Percentiles rank a stretch among this genome's conserved stretches.
phyloP scores from a whole-genome alignment of 2,329 filamentous ascomycete genomes.

The Orbilia brochopaga region DNA sequence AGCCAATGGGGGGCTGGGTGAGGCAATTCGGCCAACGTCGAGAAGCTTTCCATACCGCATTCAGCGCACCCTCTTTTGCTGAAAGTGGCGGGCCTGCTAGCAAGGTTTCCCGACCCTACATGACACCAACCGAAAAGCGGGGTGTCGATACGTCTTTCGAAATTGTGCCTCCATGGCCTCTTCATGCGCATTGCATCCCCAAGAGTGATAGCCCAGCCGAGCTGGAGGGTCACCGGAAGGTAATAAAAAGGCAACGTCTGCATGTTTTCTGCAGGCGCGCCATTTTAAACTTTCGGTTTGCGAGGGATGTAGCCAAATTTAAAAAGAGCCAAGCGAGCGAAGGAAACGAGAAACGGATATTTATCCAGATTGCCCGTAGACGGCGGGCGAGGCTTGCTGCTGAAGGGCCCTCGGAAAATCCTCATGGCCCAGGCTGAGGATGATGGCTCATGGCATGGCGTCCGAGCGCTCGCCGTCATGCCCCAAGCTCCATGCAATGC shows the following conservation, averaged over 20 bases:
- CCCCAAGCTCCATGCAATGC: not conserved
- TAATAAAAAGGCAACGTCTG: slow-evolving; percentile 4
- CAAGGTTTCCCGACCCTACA: slow-evolving; percentile 7
- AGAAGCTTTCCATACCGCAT: slow-evolving; percentile 49
- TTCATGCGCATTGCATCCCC: slow-evolving; percentile 21
- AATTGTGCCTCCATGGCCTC: slow-evolving; percentile 10
- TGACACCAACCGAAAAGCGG: slow-evolving; percentile 28
- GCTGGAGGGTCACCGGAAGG: slow-evolving; percentile 6
- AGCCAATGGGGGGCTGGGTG: slow-evolving; percentile 41
- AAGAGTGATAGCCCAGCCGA: slow-evolving; percentile 40
- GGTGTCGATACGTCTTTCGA: slow-evolving; percentile 24
- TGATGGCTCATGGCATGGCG: not conserved
- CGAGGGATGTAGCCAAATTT: slow-evolving; percentile 31
- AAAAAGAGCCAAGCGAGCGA: slow-evolving; percentile 49
- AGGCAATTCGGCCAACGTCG: slow-evolving; percentile 32
- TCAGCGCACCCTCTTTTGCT: slow-evolving; percentile 49
- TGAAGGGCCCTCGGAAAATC: slow-evolving; percentile 31
- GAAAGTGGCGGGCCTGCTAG: slow-evolving; percentile 11
- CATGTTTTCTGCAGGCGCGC: slow-evolving; percentile 27
- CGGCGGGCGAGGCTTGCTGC: slow-evolving; percentile 16
- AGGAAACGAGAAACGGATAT: slow-evolving; percentile 47
- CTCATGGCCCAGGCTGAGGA: not conserved
- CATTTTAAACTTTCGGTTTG: slow-evolving; percentile 12
- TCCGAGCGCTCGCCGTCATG: not conserved
- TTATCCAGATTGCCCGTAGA: slow-evolving; percentile 44